Conservation (phyloP, 768 basidiomycete species). For the Gloeophyllum trabeum region DNA sequence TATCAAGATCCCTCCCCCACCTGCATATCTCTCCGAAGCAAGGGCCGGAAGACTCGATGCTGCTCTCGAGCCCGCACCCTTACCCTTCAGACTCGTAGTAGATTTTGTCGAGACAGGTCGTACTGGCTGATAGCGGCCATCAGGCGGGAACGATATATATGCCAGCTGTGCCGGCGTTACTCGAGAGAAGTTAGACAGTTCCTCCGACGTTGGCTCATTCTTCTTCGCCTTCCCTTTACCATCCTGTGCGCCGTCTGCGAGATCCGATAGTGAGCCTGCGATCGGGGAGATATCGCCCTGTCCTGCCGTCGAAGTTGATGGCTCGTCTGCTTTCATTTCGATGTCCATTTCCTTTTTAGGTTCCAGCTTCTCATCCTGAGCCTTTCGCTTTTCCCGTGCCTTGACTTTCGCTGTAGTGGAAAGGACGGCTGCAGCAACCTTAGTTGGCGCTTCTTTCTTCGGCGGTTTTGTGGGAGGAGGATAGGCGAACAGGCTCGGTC, state of each 20-base stretch:
- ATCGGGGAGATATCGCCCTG: constrained; percentile 49
- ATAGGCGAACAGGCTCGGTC: constrained; percentile 88
- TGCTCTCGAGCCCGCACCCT: background rate
- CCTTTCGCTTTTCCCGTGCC: constrained; percentile 89
- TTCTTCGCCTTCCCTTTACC: constrained; percentile 42
- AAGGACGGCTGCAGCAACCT: constrained; percentile 89
- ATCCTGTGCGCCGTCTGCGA: constrained; percentile 30
- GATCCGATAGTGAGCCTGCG: constrained; percentile 38
- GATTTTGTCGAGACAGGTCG: constrained; percentile 56
- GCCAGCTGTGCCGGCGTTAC: constrained; percentile 83
- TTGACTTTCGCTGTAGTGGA: constrained; percentile 97
- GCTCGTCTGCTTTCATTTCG: constrained; percentile 66
- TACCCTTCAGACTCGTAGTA: constrained; percentile 14
- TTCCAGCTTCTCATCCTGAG: constrained; percentile 55
- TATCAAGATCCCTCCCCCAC: constrained; percentile 84
- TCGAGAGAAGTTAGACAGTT: constrained; percentile 78
- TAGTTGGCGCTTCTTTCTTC: constrained; percentile 85
- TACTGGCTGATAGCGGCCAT: constrained; percentile 81
- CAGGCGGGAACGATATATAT: constrained; percentile 73
- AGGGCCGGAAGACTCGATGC: constrained; percentile 15
- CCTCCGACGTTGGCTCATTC: constrained; percentile 67
- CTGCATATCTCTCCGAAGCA: constrained; percentile 51
- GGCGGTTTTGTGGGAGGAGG: constrained; percentile 78
- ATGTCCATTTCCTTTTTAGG: constrained; percentile 52
- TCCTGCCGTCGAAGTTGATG: constrained; percentile 22